Evolutionary conservation across 1,139 yeast species (phyloP), one percentile per base, ranked within the genome.

Genomic region (Pichia cactophila): DNA sequence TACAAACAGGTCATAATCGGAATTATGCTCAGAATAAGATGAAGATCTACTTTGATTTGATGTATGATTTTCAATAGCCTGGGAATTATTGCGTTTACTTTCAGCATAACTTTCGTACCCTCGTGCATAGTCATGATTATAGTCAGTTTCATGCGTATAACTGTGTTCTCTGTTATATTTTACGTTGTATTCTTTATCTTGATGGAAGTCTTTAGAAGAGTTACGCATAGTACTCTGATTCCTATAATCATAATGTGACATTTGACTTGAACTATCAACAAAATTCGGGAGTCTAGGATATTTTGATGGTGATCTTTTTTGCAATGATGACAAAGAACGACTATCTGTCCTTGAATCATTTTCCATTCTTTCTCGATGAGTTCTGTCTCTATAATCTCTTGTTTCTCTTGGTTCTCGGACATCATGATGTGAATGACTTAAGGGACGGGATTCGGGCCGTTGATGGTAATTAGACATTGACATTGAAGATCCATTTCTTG

Each of bases 291-390:
- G 38, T 17, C 23, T 35, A 17, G 38, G 38, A 16, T 35, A 35
- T 23, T 35, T 16, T 17, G 38, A 35, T 35, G 50, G 46, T 4
- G 52, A 49, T n/a, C 26, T 37, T 33, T 5, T 35, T 7, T 45
- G 28, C n/a, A 38, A 36, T 40, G 23, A 37, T 20, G 17, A 29
- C 4, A 31, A 31, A 29, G 38, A 35, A 9, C 23, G 38, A 14
- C 10, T 35, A 9, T 11, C 38, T 35, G 11, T 9, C 8, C 11
- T 16, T n/a, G 26, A 1, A 23, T 23, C 23, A 23, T 23, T 23
- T 23, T 23, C 23, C 5, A 5, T 4, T 23, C 23, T 23, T 23
- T 23, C 23, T 23, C 23, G 5, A 23, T 23, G 23, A 23, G 5
- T 23, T 16, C 38, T 35, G 23, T 16, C 23, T 9, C 38, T 12